phyloP scores from a whole-genome alignment of 768 basidiomycete species.

The Auricularia heimuer region DNA sequence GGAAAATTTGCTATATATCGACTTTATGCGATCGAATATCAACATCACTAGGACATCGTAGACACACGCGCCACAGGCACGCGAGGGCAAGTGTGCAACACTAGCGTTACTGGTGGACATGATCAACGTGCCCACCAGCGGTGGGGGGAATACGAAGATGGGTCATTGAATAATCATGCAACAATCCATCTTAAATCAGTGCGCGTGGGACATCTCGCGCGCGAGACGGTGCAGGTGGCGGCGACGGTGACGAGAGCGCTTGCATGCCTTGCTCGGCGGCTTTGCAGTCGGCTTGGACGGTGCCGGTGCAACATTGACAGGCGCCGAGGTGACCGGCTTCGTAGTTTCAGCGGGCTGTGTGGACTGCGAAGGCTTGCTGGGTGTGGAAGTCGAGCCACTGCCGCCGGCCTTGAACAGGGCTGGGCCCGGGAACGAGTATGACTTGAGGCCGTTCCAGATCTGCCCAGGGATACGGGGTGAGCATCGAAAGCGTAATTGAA shows the following conservation, averaged over 20 bases:
- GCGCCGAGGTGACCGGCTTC: background rate
- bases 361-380: background rate
- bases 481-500: background rate
- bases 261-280: background rate
- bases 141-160: background rate
- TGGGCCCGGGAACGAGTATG: background rate
- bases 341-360: background rate
- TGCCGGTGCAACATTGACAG: background rate
- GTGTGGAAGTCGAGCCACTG: background rate
- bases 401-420: background rate
- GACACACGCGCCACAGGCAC: background rate
- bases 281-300: background rate
- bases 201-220: background rate
- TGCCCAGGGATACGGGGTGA: background rate
- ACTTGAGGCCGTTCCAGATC: background rate
- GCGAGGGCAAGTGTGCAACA: background rate
- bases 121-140: background rate
- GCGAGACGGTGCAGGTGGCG: background rate
- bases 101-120: background rate
- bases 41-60: background rate
- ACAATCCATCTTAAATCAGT: background rate
- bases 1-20: background rate
- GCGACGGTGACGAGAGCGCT: background rate
- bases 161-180: background rate
- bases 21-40: background rate